Base-by-base conservation (phyloP, 805 yeast species). In the Citeromyces matritensis region DNA sequence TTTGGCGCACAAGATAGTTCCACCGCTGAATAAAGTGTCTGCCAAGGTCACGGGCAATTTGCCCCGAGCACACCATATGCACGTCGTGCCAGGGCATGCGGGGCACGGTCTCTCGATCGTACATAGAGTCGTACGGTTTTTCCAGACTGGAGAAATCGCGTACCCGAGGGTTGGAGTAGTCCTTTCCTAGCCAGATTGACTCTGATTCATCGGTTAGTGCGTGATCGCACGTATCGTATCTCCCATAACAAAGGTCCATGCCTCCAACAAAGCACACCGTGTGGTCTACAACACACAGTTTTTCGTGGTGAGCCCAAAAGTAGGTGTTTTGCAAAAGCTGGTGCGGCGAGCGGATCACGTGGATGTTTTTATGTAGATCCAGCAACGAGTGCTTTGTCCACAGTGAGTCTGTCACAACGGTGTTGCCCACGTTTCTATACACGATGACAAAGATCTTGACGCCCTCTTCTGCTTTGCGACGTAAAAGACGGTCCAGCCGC, bases 71-170 rank as follows among this genome's bases (percentile, higher is more conserved):
- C 57, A 85, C 73, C 94, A 86, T 91, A 42, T 91, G 97, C 25
- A 91, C 83, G 63, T 91, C 99, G 53, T 91, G 99, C 99, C 98
- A 91, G 7, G 98, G 98, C 99, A 91, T 91, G 43, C 99, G 69
- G 2, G 98, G 97, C 13, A 70, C 65, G 12, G 51, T 51, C 10
- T 66, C 60, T 37, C 99, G 67, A 51, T 91, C 94, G 47, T 84
- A 84, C 91, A 88, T 79, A 14, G 83, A 82, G 31, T 83, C 93
- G 45, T 76, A 84, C 2, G 98, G 97, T 42, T 74, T 72, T 39
- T 85, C 83, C 35, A 91, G 62, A 3, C 66, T 76, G 45, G 51
- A 68, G 49, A 91, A 91, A 50, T 91, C 99, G 44, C 78, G 77
- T 10, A 81, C 84, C 40, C 98, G 68, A 3, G 98, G 95, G 49